Base-by-base conservation (phyloP, 306 rosid genomes). In the Argentina anserina region DNA sequence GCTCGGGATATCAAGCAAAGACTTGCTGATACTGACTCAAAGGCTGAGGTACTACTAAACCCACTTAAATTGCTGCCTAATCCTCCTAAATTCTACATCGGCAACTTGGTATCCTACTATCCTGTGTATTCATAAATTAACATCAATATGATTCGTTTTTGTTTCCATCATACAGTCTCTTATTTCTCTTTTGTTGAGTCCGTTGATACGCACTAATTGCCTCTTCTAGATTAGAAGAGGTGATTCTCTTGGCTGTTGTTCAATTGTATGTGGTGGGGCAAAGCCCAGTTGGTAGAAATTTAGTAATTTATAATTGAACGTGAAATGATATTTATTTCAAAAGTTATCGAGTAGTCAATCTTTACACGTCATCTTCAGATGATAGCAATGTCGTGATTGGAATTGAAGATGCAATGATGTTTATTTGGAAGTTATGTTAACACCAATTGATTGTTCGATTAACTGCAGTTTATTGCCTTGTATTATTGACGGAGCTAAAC, bases 1-100 rank as follows among this genome's bases (percentile, higher is more conserved):
- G 98, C 97, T 43, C 87, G 97, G 87, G 98, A 93, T 77, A 93
- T 93, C 78, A 90, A 93, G 84, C 97, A 88, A 93, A 87, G 97
- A 81, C 89, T 93, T 29, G 93, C 98, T 13, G 98, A 93, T 75
- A 86, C 80, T 40, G 98, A 93, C 81, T 89, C 97, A 25, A 93
- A 86, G 85, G 79, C 92, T 41, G 97, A 93, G 93, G 98, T 93
- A 86, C 17, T 50, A 71, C 47, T 72, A 62, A 41, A 53, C 52
- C 70, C 73, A 70, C 42, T 67, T 29, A 34, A 47, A 18, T 56
- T 53, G 7, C 62, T 50, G 58, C 34, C 67, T 65, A 21, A 40
- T 14, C 34, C 65, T 25, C 25, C 45, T 11, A 53, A 43, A 33
- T 62, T 6, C 15, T 23, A 71, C 58, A 26, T 17, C 6, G 3